phyloP scores from a whole-genome alignment of 2,329 filamentous ascomycete species.

The Colletotrichum tamarilloi region DNA sequence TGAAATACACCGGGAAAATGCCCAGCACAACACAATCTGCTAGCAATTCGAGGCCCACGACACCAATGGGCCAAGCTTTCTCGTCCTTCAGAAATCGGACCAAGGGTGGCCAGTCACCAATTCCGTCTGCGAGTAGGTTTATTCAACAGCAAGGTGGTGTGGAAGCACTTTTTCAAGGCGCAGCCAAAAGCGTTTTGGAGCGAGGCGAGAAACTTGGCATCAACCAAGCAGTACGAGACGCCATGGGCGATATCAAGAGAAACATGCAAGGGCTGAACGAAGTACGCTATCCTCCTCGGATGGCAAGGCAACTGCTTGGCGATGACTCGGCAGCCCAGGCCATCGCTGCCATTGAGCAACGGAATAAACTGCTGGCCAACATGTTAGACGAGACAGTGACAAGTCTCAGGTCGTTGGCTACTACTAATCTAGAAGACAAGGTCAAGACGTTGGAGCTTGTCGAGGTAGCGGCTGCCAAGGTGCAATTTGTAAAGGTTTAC shows the following conservation, averaged over 20 bases:
- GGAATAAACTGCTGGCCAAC: conserved; percentile 74
- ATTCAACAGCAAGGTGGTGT: conserved; percentile 69
- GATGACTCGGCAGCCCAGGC: conserved; percentile 49
- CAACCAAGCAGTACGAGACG: conserved; percentile 83
- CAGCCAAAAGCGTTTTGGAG: conserved; percentile 79
- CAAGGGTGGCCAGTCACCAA: conserved; percentile 54
- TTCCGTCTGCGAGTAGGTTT: conserved; percentile 60
- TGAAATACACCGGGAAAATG: conserved; percentile 74
- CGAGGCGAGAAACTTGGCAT: conserved; percentile 81
- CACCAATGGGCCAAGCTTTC: conserved; percentile 33
- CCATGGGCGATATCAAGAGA: conserved; percentile 81
- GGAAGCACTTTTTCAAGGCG: conserved; percentile 79
- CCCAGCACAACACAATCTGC: conserved; percentile 48
- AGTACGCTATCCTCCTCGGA: conserved; percentile 55
- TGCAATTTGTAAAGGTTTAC: conserved; percentile 73
- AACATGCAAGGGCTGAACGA: conserved; percentile 78
- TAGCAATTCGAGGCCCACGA: conserved; percentile 35
- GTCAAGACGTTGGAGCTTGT: conserved; percentile 63
- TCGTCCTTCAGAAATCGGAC: conserved; percentile 54
- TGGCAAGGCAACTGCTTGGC: conserved; percentile 48
- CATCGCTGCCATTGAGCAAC: conserved; percentile 66
- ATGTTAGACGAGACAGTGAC: conserved; percentile 76
- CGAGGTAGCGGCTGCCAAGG: conserved; percentile 69
- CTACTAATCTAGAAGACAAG: conserved; percentile 60
- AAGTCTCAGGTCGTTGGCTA: conserved; percentile 70